A percentile compares a stretch with the other conserved stretches of the same genome.
Evolutionary conservation across 2,329 filamentous ascomycete species (phyloP).

Genomic region (Phaeosphaeriaceae sp.): DNA sequence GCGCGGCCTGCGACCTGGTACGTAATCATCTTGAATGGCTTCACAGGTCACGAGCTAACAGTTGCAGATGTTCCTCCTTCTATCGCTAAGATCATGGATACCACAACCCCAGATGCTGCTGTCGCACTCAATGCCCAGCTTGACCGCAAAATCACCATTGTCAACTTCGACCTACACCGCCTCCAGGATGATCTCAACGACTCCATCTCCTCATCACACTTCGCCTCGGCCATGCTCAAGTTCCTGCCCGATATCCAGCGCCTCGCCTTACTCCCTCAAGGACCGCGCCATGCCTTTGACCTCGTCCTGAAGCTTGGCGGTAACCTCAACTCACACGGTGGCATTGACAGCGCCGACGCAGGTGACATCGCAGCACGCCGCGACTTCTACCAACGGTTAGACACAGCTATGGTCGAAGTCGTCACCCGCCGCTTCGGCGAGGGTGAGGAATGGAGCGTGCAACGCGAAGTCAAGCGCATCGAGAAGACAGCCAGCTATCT

Average conservation of each 20-base stretch:
- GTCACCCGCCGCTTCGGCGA: conserved; percentile 59
- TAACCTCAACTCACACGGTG: conserved; percentile 62
- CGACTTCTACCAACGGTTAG: conserved; percentile 57
- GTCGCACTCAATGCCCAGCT: conserved; percentile 62
- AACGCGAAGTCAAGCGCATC: conserved; percentile 61
- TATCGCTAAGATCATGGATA: conserved; percentile 61
- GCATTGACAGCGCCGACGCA: conserved; percentile 57
- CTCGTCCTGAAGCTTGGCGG: conserved; percentile 62
- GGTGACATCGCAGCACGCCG: conserved; percentile 56
- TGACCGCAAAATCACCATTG: conserved; percentile 64
- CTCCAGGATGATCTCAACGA: conserved; percentile 63
- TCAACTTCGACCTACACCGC: conserved; percentile 63
- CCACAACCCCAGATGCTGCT: conserved; percentile 56
- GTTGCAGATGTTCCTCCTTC: conserved; percentile 57
- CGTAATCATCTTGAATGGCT: conserved; percentile 14
- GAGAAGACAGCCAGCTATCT: conserved; percentile 62
- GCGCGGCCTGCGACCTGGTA: conserved; percentile 59
- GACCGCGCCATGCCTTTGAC: conserved; percentile 59
- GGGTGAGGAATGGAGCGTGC: conserved; percentile 59
- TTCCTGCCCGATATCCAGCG: conserved; percentile 61
- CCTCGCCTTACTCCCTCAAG: conserved; percentile 55
- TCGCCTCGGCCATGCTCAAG: conserved; percentile 61
- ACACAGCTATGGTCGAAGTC: conserved; percentile 60
- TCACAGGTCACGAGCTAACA: conserved; percentile 16
- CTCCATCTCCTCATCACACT: conserved; percentile 59